Conservation (phyloP, 495 filamentous ascomycete species). For the Monascus purpureus region DNA sequence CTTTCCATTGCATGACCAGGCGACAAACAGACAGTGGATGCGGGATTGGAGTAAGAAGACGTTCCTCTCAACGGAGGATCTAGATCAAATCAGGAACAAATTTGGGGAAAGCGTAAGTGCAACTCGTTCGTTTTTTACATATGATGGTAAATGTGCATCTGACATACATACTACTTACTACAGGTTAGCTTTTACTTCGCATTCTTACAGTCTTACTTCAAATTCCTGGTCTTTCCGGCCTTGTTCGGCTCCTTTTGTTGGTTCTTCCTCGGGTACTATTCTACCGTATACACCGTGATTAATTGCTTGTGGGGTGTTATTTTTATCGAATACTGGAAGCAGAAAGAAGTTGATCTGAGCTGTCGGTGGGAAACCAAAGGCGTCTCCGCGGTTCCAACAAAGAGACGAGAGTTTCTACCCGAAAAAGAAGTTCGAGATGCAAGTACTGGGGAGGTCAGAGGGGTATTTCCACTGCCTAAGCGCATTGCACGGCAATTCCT, state of each 20-base stretch:
- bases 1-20: constrained; percentile 79
- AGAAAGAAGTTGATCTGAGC: constrained; percentile 79
- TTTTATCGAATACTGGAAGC: constrained; percentile 96
- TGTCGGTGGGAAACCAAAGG: constrained; percentile 86
- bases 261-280: constrained; percentile 73
- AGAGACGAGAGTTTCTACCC: constrained; percentile 62
- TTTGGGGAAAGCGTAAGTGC: constrained; percentile 69
- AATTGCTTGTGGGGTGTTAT: constrained; percentile 78
- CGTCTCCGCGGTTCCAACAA: constrained; percentile 67
- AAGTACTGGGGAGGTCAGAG: constrained; percentile 68
- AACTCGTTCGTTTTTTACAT: background rate
- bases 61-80: constrained; percentile 58
- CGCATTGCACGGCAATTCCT: constrained; percentile 67
- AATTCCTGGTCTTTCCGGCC: constrained; percentile 74
- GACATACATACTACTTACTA: too few species aligned
- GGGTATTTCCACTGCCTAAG: constrained; percentile 65
- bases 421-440: constrained; percentile 66
- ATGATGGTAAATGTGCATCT: too few species aligned
- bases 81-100: constrained; percentile 71
- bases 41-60: constrained; percentile 76
- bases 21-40: constrained; percentile 84
- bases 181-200: constrained; percentile 90
- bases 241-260: constrained; percentile 69
- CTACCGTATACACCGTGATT: constrained; percentile 65
- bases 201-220: constrained; percentile 86